Percentiles rank a stretch among this genome's conserved stretches.
phyloP scores from a whole-genome alignment of 2,329 filamentous ascomycete species.

The Anisogramma anomala region DNA sequence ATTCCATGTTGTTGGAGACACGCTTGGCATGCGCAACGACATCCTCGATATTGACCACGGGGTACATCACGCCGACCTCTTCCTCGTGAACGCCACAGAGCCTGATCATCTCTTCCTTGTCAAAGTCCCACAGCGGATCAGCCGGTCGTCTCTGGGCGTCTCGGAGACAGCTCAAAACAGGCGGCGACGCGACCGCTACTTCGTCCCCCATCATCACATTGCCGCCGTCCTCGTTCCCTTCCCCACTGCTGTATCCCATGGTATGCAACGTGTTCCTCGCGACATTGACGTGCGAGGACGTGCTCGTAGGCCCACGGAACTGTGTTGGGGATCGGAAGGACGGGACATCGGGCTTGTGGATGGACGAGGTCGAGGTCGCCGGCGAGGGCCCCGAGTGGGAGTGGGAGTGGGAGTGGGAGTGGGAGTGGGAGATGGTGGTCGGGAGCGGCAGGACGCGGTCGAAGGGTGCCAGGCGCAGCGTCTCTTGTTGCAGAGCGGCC shows the following conservation, averaged over 20 bases:
- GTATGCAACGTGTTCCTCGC: constrained; percentile 78
- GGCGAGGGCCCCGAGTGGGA: constrained; percentile 30
- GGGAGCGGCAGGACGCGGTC: constrained; percentile 29
- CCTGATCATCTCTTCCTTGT: constrained; percentile 67
- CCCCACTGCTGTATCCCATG: constrained; percentile 68
- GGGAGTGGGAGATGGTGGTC: constrained; percentile 13
- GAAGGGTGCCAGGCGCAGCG: constrained; percentile 32
- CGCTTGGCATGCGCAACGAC: constrained; percentile 59
- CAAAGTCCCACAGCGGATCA: constrained; percentile 74
- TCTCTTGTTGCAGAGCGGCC: constrained; percentile 51
- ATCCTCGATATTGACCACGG: constrained; percentile 62
- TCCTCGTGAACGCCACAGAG: constrained; percentile 75
- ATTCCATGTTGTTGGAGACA: constrained; percentile 62
- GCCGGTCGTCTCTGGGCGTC: constrained; percentile 16
- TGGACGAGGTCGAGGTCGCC: constrained; percentile 30
- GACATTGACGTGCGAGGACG: constrained; percentile 73
- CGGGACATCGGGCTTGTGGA: constrained; percentile 33
- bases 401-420: too few relatives aligned
- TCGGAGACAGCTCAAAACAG: constrained; percentile 17
- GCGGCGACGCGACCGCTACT: constrained; percentile 24
- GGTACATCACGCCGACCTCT: constrained; percentile 88
- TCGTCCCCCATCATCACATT: constrained; percentile 23
- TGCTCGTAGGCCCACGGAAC: constrained; percentile 79
- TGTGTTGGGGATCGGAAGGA: constrained; percentile 44
- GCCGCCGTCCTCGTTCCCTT: constrained; percentile 51